Evolutionary conservation across 768 basidiomycete species (phyloP), one percentile per base, ranked within the genome.

Genomic region (Crucibulum laeve): DNA sequence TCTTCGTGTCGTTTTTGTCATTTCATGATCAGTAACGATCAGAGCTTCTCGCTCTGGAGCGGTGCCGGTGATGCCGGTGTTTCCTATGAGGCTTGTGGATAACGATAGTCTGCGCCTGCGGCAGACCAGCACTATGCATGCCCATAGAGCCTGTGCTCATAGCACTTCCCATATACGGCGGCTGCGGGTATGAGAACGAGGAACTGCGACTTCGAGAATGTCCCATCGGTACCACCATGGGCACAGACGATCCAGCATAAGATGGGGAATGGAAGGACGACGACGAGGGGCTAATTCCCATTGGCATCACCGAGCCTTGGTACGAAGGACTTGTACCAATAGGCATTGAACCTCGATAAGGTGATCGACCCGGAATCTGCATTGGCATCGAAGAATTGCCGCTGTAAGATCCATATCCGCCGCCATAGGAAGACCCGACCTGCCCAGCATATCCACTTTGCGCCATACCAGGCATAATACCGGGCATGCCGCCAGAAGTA

Each of bases 121-220:
- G 56, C n/a, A n/a, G n/a, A n/a, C n/a, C n/a, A n/a, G n/a, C n/a
- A n/a, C n/a, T n/a, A n/a, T n/a, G n/a, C 44, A 58, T 50, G 25
- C 51, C 47, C 43, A 58, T 49, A 30, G 52, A 45, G 36, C 45
- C 48, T 11, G 48, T 35, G 41, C 46, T 55, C 49, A 50, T 46
- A 3, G 55, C 46, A 32, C 49, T 23, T 33, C 59, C 58, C 48
- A 57, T 51, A 44, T 52, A 61, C 30, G 36, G 43, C 46, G 54
- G 51, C 34, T 60, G 60, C 5, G 63, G 52, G 35, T 69, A 66
- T 17, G 68, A 64, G 46, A 63, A 62, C 4, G 70, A 69, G 18
- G 56, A 52, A 40, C 61, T 68, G 42, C 67, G 60, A 33, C 56
- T 50, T 22, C 57, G 51, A 4, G 45, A 32, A 38, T 57, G 50